Base-by-base conservation (phyloP, 2,329 filamentous ascomycete genomes). In the Calonectria pseudoturangicola region DNA sequence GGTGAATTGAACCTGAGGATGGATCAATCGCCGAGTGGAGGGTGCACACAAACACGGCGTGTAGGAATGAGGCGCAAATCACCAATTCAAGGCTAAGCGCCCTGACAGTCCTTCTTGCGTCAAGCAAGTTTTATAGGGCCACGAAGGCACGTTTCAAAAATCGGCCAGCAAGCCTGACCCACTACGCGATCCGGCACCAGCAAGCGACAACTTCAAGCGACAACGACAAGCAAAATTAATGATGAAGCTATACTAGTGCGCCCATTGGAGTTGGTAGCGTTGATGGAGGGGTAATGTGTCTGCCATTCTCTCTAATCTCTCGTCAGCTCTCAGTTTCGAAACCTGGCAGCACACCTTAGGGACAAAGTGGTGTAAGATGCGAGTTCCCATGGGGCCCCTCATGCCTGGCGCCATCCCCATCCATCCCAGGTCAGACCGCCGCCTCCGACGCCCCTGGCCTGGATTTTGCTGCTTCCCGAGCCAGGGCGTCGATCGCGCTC, bases 81-180 rank as follows among this genome's bases (percentile, higher is more conserved):
- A 25, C 36, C 33, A 41, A 41, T 25, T 2, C 33, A 41, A 16
- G 6, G 33, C 25, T 60, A 60, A 60, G 54, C 54, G 54, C 54
- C 54, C n/a, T 21, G 54, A 25, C 54, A 41, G 54, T 30, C 54
- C 21, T 13, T 60, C 39, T 25, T 50, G 30, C 33, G 33, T 58
- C 58, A 45, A 41, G 50, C 51, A 50, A 39, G 27, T 28, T 48
- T 5, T 25, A 41, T 45, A 41, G 33, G 43, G 56, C 56, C 50
- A 66, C 56, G 45, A 54, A 60, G 68, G 68, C 63, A 51, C 45
- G 54, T 71, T 71, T 67, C 69, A 71, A 67, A 67, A 63, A 54
- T 67, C 69, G 54, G 56, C 63, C 27, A 33, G 68, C 58, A 41
- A 51, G 28, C 48, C 18, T 45, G 62, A 66, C 68, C 62, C 62